Evolutionary conservation across 2,329 filamentous ascomycete species (phyloP), one percentile per base, ranked within the genome.

Genomic region (Stylonectria norvegica): DNA sequence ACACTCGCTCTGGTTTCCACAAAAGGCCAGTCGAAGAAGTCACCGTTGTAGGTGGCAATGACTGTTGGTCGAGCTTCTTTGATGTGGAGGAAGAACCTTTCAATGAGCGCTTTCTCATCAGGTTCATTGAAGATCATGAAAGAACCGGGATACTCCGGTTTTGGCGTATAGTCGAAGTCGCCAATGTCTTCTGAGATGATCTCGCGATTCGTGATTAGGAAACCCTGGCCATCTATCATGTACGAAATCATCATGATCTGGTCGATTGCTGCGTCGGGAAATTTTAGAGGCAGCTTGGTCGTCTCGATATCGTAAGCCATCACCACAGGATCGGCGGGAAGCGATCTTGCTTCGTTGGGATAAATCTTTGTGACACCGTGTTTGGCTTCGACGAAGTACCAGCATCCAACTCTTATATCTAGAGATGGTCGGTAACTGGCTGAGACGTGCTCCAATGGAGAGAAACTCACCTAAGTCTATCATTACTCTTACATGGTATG

Each of bases 241-340:
- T 98, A 98, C 20, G 94, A 98, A 63, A 98, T 91, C 93, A 98
- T 98, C 90, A 98, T 98, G 60, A 98, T 85, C 63, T 95, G 91
- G 67, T 98, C 93, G 48, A 95, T 84, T 4, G 89, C 79, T 2
- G 93, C 84, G 61, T 98, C 94, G 18, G 93, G 94, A 55, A 98
- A 98, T 64, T 98, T 98, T 39, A 98, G 73, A 2, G 94, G 93
- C 12, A 93, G 73, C 61, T 98, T 98, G 5, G 88, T 91, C 3
- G 93, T 98, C 67, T 98, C 93, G 59, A 98, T 98, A 81, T 98
- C 93, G 67, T 84, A 98, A n/a, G 93, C 93, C 77, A 98, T 85
- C 15, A 98, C 87, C n/a, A 97, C 87, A 1, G 93, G 93, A 58
- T 98, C 93, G 16, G 94, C 90, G 66, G 89, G 87, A 45, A 88